Base-by-base conservation (phyloP, 352 stramenopile genomes). In the Globisporangium ultimum region DNA sequence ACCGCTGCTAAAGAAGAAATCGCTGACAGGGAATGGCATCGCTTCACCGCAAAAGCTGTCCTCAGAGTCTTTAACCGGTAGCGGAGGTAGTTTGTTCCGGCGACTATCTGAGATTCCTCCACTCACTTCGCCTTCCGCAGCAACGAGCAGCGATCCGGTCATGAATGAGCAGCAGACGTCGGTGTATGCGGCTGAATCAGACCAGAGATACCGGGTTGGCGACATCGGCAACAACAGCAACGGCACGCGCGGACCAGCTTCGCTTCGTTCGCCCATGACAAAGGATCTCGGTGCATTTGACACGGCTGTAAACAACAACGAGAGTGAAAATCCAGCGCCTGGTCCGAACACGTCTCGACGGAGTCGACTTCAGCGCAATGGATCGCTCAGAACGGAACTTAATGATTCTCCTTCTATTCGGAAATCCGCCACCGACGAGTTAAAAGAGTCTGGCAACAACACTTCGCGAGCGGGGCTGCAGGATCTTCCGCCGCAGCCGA, bases 401-500 rank as follows among this genome's bases (percentile, higher is more conserved):
- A 55, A 6, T 18, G 58, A 28, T 38, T 17, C 42, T 36, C 34
- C 32, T 2, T 41, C 40, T 13, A 45, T 32, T 2, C 60, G 55
- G 40, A 45, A n/a, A 28, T 48, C 54, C 1, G 47, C 55, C 8
- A 21, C 36, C 2, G 22, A 45, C 28, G 55, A 67, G 8, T 40
- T 38, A 6, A 9, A 67, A 51, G 54, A 58, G 11, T 14, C 17
- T 15, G 32, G 1, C 42, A 41, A 43, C 11, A 53, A 8, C 15
- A 49, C 52, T 12, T 50, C 63, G 32, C 67, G 64, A 1, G 38
- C 61, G 3, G 18, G 41, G 36, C 41, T 71, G 2, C 56, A 67
- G 14, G 71, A 84, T 12, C 22, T 78, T 11, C 38, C 64, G 4
- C 34, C 61, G 0, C 72, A 81, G 28, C 73, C 75, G 20, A 70